Conservation (phyloP, 1,139 yeast species). For the Pichia sp. region DNA sequence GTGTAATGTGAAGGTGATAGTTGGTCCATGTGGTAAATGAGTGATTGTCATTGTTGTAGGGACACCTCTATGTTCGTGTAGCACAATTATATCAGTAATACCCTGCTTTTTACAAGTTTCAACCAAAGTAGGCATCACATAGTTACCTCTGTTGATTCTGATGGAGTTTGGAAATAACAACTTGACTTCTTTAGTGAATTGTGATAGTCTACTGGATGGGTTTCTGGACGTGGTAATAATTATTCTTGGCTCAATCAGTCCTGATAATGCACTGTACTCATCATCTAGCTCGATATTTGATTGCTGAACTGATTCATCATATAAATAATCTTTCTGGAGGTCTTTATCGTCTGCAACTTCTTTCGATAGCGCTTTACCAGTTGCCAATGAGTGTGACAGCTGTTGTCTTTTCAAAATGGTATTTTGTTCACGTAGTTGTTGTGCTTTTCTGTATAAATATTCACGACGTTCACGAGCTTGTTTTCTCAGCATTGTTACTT, state of each 20-base stretch:
- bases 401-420: slow-evolving; percentile 81
- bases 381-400: slow-evolving; percentile 78
- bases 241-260: slow-evolving; percentile 85
- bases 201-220: slow-evolving; percentile 77
- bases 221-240: slow-evolving; percentile 91
- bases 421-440: slow-evolving; percentile 83
- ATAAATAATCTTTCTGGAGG: slow-evolving; percentile 72
- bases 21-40: slow-evolving; percentile 98
- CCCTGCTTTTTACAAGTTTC: slow-evolving; percentile 66
- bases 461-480: slow-evolving; percentile 96
- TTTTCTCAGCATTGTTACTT: slow-evolving; percentile 53
- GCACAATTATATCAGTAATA: slow-evolving; percentile 72
- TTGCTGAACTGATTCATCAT: slow-evolving; percentile 68
- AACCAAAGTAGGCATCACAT: slow-evolving; percentile 77
- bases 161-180: slow-evolving; percentile 84
- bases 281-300: slow-evolving; percentile 54
- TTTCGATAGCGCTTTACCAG: slow-evolving; percentile 84
- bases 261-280: slow-evolving; percentile 82
- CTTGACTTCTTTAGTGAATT: slow-evolving; percentile 88
- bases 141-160: slow-evolving; percentile 88
- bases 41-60: slow-evolving; percentile 90
- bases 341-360: slow-evolving; percentile 84
- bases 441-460: slow-evolving; percentile 79
- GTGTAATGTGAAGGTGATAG: slow-evolving; percentile 88
- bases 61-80: slow-evolving; percentile 97